These are phyloP conservation scores for Posidonia oceanica DNA, from an alignment of 116 monocot genomes.

Conservation along the genomic window DNA sequence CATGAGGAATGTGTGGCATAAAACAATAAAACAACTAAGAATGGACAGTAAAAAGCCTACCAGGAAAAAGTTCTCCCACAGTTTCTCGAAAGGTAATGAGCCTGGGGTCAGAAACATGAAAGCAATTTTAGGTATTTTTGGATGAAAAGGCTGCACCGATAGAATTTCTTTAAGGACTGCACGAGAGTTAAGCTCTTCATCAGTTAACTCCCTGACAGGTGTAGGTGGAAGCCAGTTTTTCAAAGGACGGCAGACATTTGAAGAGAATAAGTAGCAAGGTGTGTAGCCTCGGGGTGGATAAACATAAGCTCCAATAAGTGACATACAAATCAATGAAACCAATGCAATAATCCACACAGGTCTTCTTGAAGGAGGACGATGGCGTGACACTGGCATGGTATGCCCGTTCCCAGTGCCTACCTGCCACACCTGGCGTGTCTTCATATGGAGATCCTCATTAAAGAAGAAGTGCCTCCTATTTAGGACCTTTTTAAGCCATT, in stretches of 20 bases:
- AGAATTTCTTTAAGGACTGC: slow-evolving; percentile 64
- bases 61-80: slow-evolving; percentile 91
- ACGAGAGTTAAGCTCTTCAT: slow-evolving; percentile 64
- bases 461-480: background rate
- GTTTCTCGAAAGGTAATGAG: slow-evolving; percentile 85
- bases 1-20: too few species aligned
- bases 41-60: slow-evolving; percentile 18
- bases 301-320: slow-evolving; percentile 59
- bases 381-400: slow-evolving; percentile 38
- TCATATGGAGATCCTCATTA: slow-evolving; percentile 32
- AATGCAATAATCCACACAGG: slow-evolving; percentile 70
- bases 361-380: slow-evolving; percentile 40
- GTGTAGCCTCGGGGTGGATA: slow-evolving; percentile 46
- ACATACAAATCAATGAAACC: slow-evolving; percentile 51
- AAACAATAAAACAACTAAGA: too few species aligned
- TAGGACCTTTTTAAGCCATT: background rate
- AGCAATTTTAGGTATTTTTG: slow-evolving; percentile 66
- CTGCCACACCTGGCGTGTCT: slow-evolving; percentile 24
- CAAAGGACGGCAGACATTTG: slow-evolving; percentile 50
- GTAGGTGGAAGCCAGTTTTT: slow-evolving; percentile 82
- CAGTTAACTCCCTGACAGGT: slow-evolving; percentile 33
- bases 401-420: slow-evolving; percentile 27
- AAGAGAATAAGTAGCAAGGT: slow-evolving; percentile 65
- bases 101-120: slow-evolving; percentile 96
- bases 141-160: slow-evolving; percentile 20